phyloP scores from a whole-genome alignment of 208 protist genomes.

The Wallacemonas collosoma region DNA sequence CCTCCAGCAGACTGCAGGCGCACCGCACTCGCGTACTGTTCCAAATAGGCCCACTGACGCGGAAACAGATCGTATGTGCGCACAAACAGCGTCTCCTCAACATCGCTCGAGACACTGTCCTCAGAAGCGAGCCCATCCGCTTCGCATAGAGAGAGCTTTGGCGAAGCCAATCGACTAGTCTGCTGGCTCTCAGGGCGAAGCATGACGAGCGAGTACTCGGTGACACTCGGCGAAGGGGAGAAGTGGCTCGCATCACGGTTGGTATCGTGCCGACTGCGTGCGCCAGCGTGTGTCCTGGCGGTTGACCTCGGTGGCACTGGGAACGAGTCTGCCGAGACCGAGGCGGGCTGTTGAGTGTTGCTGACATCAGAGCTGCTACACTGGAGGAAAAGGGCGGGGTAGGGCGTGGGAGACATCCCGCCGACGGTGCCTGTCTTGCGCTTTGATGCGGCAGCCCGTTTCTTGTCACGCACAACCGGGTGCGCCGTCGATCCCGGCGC shows the following conservation, averaged over 20 bases:
- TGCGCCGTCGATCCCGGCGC: too few relatives aligned
- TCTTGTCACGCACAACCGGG: not conserved
- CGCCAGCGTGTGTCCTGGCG: too few relatives aligned
- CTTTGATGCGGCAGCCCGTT: not conserved
- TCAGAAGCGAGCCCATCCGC: not conserved
- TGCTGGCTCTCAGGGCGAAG: too few relatives aligned
- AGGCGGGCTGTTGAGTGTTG: not conserved
- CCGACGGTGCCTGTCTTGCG: too few relatives aligned
- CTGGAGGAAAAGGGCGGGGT: not conserved
- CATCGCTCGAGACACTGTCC: not conserved
- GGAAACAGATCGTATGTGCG: slow-evolving; percentile 6
- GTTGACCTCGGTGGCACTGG: too few relatives aligned
- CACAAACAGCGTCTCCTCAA: not conserved
- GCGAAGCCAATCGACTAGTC: too few relatives aligned
- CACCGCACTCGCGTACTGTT: not conserved
- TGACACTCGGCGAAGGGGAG: too few relatives aligned
- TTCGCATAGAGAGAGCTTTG: not conserved
- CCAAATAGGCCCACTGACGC: not conserved
- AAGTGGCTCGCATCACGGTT: too few relatives aligned
- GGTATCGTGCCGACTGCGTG: too few relatives aligned
- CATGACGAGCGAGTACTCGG: too few relatives aligned
- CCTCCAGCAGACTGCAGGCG: not conserved
- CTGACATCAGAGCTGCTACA: not conserved
- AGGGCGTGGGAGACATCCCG: not conserved
- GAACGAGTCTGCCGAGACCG: too few relatives aligned